Evolutionary conservation across 2,329 filamentous ascomycete species (phyloP), one percentile per base, ranked within the genome.

Genomic region (Pezicula carpinea): DNA sequence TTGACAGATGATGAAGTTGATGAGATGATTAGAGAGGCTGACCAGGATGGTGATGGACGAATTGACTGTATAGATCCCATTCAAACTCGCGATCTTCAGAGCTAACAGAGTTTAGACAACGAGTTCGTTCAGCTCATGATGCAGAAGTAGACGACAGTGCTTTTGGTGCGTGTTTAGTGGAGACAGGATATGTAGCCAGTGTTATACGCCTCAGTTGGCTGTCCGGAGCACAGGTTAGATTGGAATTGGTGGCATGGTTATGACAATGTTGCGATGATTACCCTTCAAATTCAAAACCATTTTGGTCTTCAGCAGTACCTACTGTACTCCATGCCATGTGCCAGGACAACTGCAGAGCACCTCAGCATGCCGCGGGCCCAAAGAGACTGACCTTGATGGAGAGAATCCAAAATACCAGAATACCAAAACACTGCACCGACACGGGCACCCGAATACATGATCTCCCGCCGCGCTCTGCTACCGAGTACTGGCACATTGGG

Each of bases 41-140:
- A 93, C 68, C 88, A 93, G 74, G 88, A 93, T 59, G 88, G 88
- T 56, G 88, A 93, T 68, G 88, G 88, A 64, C 83, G 87, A 63
- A 93, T 93, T 63, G 88, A 93, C 69, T 93, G 88, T 92, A 76
- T 57, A 83, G 69, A 35, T 15, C 40, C 22, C 32, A 22, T 29
- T 5, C 38, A 32, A 32, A 14, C n/a, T 21, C n/a, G 14, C 5
- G 33, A 17, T 31, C 6, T 8, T n/a, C n/a, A 11, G 67, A 63
- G 66, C 63, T 49, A 29, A 49, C 26, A 14, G 18, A 34, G 15
- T 41, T 39, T 60, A 92, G 87, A 92, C 74, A 92, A 92, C 76
- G 88, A 93, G 72, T 93, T 93, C 66, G 88, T 93, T 61, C 88
- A 93, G 74, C 83, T 93, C 66, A 93, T 93, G 88, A 92, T 93